Evolutionary conservation across 139 green algal genomes (phyloP), one percentile per base, ranked within the genome.

Genomic region (Chlorella sp.): DNA sequence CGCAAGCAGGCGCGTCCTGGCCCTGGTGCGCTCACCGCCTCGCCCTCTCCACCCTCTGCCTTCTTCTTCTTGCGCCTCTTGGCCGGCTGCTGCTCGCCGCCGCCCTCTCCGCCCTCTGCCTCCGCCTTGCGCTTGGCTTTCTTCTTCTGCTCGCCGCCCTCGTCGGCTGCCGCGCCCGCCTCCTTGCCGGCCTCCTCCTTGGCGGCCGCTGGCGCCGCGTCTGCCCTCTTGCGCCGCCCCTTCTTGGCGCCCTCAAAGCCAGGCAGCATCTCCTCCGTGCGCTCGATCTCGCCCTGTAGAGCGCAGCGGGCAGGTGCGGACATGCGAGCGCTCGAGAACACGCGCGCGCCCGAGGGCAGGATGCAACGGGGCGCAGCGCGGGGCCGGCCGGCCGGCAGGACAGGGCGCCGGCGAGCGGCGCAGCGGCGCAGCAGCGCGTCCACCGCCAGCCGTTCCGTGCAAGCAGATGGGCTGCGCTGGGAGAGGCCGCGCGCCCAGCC

Each of bases 251-350:
- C 71, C 31, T 77, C 71, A 48, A 61, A 77, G 1, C 71, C 71
- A 11, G 71, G 58, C 58, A 77, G 59, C 48, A 65, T 66, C 63
- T 76, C 77, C 8, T 69, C 71, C 27, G 64, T 71, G 35, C 72
- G 71, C 65, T 83, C 78, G 55, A 83, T 83, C 65, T 76, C 72
- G 29, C 78, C 78, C 71, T 79, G 77, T 36, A 67, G 15, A n/a
- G n/a, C n/a, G n/a, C n/a, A n/a, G n/a, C n/a, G n/a, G n/a, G n/a
- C n/a, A n/a, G n/a, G n/a, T n/a, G n/a, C n/a, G n/a, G n/a, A n/a
- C n/a, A n/a, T n/a, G n/a, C n/a, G n/a, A n/a, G n/a, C n/a, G n/a
- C n/a, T n/a, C n/a, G n/a, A n/a, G n/a, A n/a, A n/a, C n/a, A n/a
- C n/a, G n/a, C n/a, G n/a, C n/a, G n/a, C n/a, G n/a, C n/a, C n/a